phyloP scores from a whole-genome alignment of 164 flowering plant species.

The Liriodendron chinense region DNA sequence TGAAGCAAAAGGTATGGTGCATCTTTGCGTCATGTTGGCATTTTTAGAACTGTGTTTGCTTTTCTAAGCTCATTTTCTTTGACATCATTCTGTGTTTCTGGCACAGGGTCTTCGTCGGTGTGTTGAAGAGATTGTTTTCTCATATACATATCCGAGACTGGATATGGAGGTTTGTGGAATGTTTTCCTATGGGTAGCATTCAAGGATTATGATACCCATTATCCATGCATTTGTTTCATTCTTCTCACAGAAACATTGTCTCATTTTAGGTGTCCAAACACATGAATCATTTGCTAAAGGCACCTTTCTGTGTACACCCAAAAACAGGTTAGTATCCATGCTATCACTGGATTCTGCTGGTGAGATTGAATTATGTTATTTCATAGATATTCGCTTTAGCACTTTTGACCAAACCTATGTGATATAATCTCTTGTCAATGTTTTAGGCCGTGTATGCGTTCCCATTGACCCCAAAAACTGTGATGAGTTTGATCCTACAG shows the following conservation, averaged over 20 bases:
- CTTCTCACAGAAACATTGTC: background rate
- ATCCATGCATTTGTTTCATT: constrained; percentile 2
- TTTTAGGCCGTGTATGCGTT: constrained; percentile 86
- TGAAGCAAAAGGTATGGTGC: constrained; percentile 63
- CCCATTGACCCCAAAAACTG: constrained; percentile 84
- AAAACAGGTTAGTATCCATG: constrained; percentile 67
- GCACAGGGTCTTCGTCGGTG: constrained; percentile 66
- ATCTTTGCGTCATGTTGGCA: background rate
- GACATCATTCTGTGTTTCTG: constrained; percentile 27
- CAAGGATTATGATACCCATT: background rate
- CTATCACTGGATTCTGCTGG: background rate
- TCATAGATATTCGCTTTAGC: background rate
- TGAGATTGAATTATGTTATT: background rate
- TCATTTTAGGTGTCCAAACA: constrained; percentile 78
- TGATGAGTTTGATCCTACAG: constrained; percentile 89
- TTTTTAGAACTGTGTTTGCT: background rate
- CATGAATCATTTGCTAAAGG: constrained; percentile 93
- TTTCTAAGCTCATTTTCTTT: background rate
- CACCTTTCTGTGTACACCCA: constrained; percentile 98
- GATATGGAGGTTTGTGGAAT: constrained; percentile 77
- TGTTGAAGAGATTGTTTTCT: constrained; percentile 86
- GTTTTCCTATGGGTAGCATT: background rate
- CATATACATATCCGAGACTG: constrained; percentile 85
- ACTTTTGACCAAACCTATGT: background rate
- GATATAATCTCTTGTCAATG: background rate